phyloP scores from a whole-genome alignment of 1,139 yeast genomes.

The Eremothecium cymbalariae region DNA sequence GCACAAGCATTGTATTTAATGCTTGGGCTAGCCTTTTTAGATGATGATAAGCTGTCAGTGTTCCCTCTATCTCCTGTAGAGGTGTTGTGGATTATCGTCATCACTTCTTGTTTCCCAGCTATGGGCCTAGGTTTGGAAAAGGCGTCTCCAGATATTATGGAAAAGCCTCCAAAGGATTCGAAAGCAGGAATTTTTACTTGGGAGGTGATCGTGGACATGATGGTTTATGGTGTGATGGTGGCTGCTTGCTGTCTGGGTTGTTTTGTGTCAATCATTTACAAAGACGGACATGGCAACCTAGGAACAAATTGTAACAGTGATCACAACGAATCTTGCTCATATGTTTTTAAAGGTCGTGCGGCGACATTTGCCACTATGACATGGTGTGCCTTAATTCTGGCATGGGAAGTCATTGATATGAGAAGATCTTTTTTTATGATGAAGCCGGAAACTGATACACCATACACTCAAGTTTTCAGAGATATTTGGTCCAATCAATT shows the following conservation, averaged over 20 bases:
- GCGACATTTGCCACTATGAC: constrained; percentile 80
- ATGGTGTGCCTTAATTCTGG: constrained; percentile 79
- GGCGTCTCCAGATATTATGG: constrained; percentile 91
- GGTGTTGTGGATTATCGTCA: constrained; percentile 91
- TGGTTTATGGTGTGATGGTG: constrained; percentile 66
- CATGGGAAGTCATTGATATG: constrained; percentile 86
- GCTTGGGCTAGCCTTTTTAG: constrained; percentile 63
- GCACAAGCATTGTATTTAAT: constrained; percentile 81
- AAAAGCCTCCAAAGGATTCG: constrained; percentile 85
- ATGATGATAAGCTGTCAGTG: constrained; percentile 57
- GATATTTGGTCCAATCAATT: constrained; percentile 74
- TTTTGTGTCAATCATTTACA: constrained; percentile 59
- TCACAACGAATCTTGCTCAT: constrained; percentile 42
- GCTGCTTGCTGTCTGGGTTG: constrained; percentile 64
- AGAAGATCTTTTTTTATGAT: constrained; percentile 65
- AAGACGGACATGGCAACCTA: constrained; percentile 57
- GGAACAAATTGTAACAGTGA: constrained; percentile 57
- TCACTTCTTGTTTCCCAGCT: constrained; percentile 99
- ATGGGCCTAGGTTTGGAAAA: constrained; percentile 97
- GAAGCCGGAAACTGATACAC: constrained; percentile 59
- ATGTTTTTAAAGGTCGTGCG: constrained; percentile 74
- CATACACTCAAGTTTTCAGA: constrained; percentile 49
- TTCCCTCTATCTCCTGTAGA: constrained; percentile 96
- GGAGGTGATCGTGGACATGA: constrained; percentile 62
- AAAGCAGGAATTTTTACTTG: constrained; percentile 73